Evolutionary conservation across 495 filamentous ascomycete species (phyloP).

Genomic region (Tuber magnatum): DNA sequence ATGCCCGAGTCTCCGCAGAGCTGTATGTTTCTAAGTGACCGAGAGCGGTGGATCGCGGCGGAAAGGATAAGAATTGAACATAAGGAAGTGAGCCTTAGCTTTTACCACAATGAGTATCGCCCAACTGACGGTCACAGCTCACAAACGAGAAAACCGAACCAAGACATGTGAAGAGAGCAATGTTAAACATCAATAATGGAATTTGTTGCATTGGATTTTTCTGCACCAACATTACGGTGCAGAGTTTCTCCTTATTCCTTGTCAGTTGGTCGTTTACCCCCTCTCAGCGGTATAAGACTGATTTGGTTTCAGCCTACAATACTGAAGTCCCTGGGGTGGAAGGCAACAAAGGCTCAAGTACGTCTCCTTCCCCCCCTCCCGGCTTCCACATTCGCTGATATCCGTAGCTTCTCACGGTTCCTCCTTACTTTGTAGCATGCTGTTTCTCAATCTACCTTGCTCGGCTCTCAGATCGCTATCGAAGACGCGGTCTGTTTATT

Average conservation of each 20-base stretch:
- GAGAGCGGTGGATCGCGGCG: conserved; percentile 57
- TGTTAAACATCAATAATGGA: conserved; percentile 66
- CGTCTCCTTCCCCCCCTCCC: background rate
- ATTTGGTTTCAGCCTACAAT: conserved; percentile 56
- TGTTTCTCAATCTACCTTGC: conserved; percentile 53
- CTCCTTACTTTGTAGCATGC: conserved; percentile 61
- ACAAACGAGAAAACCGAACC: conserved; percentile 58
- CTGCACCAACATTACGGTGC: conserved; percentile 67
- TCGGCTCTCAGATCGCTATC: conserved; percentile 52
- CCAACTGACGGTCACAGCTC: conserved; percentile 4
- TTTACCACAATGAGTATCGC: no score
- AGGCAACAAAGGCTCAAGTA: conserved; percentile 52
- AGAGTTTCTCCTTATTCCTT: conserved; percentile 70
- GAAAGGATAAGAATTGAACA: conserved; percentile 55
- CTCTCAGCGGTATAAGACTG: background rate
- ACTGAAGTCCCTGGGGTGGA: conserved; percentile 61
- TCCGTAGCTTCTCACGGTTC: conserved; percentile 59
- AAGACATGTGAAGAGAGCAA: conserved; percentile 55
- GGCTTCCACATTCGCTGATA: background rate
- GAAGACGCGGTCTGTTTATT: conserved; percentile 58
- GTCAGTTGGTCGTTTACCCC: conserved; percentile 41
- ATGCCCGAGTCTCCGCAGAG: conserved; percentile 67
- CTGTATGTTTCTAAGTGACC: conserved; percentile 58
- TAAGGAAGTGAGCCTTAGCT: conserved; percentile 39
- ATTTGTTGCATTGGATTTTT: conserved; percentile 68